Evolutionary conservation across 768 basidiomycete genomes (phyloP).

Genomic region (Neoboletus magnificus): DNA sequence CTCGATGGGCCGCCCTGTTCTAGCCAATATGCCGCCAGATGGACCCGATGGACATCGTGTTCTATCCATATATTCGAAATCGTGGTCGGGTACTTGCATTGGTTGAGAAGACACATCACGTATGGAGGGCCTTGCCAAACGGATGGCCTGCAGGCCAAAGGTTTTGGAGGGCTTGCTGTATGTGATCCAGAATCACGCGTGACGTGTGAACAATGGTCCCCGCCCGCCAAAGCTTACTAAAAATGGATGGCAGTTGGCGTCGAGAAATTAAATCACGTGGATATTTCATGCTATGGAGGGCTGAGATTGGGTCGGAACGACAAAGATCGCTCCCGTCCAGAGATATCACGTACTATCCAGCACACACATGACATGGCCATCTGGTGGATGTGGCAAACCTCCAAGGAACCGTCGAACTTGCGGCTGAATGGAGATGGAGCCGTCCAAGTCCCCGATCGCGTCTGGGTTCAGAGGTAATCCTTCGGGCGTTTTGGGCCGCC

Average conservation of each 20-base stretch:
- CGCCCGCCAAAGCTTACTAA: background rate
- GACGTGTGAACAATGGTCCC: background rate
- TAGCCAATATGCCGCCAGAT: background rate
- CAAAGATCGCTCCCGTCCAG: too few relatives aligned
- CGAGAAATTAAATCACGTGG: background rate
- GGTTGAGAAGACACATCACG: background rate
- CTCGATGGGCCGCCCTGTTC: background rate
- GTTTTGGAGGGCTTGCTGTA: background rate
- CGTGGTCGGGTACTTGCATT: background rate
- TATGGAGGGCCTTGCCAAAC: background rate
- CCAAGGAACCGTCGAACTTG: too few relatives aligned
- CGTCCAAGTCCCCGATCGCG: too few relatives aligned
- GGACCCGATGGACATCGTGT: too few relatives aligned
- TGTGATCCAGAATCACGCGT: background rate
- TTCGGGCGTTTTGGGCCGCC: too few relatives aligned
- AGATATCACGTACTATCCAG: too few relatives aligned
- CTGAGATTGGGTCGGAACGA: too few relatives aligned
- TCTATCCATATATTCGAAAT: background rate
- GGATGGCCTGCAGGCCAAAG: background rate
- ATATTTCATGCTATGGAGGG: background rate
- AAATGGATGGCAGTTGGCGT: background rate
- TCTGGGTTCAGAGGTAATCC: too few relatives aligned
- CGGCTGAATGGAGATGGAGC: too few relatives aligned
- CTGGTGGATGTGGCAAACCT: too few relatives aligned
- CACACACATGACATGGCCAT: too few relatives aligned